Base-by-base conservation (phyloP, 768 basidiomycete genomes). In the Tulasnella sp. region DNA sequence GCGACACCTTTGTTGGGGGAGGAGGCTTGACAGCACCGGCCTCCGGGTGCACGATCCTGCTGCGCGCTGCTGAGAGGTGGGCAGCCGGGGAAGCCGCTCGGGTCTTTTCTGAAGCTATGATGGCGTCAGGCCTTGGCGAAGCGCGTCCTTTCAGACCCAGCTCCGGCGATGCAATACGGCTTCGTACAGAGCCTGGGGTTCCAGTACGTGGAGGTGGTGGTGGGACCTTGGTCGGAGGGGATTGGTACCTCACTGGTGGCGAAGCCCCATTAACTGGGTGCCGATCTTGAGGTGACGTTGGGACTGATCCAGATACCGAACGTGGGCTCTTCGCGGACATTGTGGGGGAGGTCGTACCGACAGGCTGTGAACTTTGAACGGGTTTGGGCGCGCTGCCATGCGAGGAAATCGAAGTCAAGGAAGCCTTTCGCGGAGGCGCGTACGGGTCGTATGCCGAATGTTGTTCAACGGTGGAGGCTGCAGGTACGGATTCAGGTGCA, bases 131-230 rank as follows among this genome's bases (percentile, higher is more conserved):
- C 18, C 69, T 16, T 20, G 77, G 77, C 16, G 77, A 77, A 15
- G 37, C 40, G 5, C 57, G 46, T 15, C 29, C 39, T 29, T 32
- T 35, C 1, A 40, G 39, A 6, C 29, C 23, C 74, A 77, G 16
- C 29, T 77, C 77, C 7, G 77, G 77, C 29, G 77, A 77, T 6
- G 75, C 51, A 11, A 77, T 55, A 6, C 77, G n/a, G 67, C 13
- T 57, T 16, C 77, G 67, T 26, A 77, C 69, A 40, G 77, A 77
- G 15, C 77, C 77, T 15, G 77, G 77, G 2, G 77, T 77, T 42
- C 69, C 69, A 0, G 77, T 72, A 15, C 77, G 77, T 18, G 77
- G 69, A 70, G 44, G 61, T 15, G 74, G 48, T 1, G 61, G 61
- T 18, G 51, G 51, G 61, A 16, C 61, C 26, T 67, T 67, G 20